These are phyloP conservation scores for Mucor lusitanicus DNA, from an alignment of 371 early-diverging fungal genomes.

Conservation along the genomic window DNA sequence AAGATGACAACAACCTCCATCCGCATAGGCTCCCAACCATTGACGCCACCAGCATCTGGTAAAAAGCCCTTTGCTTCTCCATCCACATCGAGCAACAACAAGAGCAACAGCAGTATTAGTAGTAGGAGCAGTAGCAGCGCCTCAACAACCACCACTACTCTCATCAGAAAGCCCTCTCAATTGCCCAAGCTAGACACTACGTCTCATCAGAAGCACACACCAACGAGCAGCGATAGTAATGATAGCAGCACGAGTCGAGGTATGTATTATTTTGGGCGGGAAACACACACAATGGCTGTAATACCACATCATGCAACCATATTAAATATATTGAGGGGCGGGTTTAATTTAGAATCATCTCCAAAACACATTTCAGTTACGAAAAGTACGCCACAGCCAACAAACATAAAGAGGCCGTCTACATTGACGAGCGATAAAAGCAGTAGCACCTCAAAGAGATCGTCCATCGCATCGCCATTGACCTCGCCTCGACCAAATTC, in stretches of 20 bases:
- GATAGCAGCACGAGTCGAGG: neutral
- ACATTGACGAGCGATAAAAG: neutral
- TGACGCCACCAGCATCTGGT: neutral
- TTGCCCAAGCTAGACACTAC: neutral
- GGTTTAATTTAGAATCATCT: constrained; percentile 1
- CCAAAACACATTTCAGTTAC: neutral
- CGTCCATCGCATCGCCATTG: neutral
- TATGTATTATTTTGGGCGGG: neutral
- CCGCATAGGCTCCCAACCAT: constrained; percentile 7
- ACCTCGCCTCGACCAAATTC: neutral
- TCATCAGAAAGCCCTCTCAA: neutral
- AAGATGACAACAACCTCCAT: constrained; percentile 16
- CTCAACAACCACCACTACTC: too few relatives aligned
- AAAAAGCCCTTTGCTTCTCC: neutral
- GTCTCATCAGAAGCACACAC: neutral
- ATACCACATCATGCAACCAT: neutral
- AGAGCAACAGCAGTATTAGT: neutral
- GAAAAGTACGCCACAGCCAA: neutral
- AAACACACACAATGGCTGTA: neutral
- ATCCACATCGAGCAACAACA: neutral
- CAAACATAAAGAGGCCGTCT: neutral
- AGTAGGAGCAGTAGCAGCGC: neutral
- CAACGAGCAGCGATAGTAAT: neutral
- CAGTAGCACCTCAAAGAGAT: neutral
- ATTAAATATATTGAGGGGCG: constrained; percentile 1